A percentile compares a stretch with the other conserved stretches of the same genome.
Evolutionary conservation across 202 grass and related monocot species (phyloP).

Genomic region (Digitaria exilis): DNA sequence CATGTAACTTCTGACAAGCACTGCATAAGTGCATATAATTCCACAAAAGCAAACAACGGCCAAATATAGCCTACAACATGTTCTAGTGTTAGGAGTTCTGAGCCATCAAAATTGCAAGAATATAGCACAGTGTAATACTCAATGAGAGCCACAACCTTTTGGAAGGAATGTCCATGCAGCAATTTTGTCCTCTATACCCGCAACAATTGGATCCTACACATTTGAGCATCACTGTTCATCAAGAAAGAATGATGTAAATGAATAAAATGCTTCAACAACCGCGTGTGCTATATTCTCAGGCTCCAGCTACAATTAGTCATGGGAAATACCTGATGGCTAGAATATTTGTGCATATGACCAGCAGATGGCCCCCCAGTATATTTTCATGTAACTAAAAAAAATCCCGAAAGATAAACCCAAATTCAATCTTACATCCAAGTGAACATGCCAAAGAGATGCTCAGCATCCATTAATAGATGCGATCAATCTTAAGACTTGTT

Average conservation of each 20-base stretch:
- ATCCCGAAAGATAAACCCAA: background rate
- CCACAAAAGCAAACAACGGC: background rate
- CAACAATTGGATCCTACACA: constrained; percentile 88
- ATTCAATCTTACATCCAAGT: background rate
- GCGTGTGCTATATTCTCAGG: background rate
- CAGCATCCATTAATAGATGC: background rate
- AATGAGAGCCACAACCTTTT: constrained; percentile 64
- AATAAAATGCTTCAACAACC: background rate
- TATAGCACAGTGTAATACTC: background rate
- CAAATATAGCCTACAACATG: background rate
- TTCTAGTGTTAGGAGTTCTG: background rate
- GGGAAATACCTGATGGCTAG: background rate
- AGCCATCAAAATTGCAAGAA: constrained; percentile 11
- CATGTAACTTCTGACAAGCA: constrained; percentile 14
- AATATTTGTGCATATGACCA: background rate
- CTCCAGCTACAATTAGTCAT: background rate
- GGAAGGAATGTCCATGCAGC: constrained; percentile 97
- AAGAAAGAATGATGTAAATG: constrained; percentile 27
- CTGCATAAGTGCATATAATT: background rate
- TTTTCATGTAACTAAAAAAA: constrained; percentile 4
- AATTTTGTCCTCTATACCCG: constrained; percentile 91
- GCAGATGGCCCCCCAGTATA: background rate
- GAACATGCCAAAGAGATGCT: background rate
- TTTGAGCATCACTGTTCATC: constrained; percentile 29
- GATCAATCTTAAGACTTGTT: background rate